A percentile compares a stretch with the other conserved stretches of the same genome.
Evolutionary conservation across 331 rosid genomes (phyloP).

Genomic region (Rosa hybrid): DNA sequence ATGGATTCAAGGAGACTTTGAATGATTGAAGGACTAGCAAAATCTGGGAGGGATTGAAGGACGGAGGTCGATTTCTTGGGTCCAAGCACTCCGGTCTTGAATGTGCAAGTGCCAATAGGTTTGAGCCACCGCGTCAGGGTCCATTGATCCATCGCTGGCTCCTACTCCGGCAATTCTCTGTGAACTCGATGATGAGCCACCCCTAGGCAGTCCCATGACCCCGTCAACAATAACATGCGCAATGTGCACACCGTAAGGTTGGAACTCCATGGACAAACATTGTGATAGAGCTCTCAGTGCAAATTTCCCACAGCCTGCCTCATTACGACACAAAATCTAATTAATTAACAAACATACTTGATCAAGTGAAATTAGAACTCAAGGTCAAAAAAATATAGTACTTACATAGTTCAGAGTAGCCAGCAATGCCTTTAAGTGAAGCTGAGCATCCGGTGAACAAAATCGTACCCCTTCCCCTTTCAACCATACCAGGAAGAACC

Average conservation of each 20-base stretch:
- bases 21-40: slow-evolving; percentile 20
- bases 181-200: slow-evolving; percentile 3
- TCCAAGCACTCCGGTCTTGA: slow-evolving; percentile 88
- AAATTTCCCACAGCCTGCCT: slow-evolving; percentile 89
- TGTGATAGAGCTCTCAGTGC: slow-evolving; percentile 88
- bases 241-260: slow-evolving; percentile 86
- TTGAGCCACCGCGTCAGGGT: slow-evolving; percentile 89
- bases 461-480: slow-evolving; percentile 90
- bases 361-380: neutral
- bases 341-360: neutral
- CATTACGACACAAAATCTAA: neutral
- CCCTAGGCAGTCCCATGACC: slow-evolving; percentile 64
- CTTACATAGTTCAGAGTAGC: slow-evolving; percentile 73
- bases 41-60: slow-evolving; percentile 31
- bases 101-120: slow-evolving; percentile 87
- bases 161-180: slow-evolving; percentile 42
- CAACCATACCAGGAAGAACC: slow-evolving; percentile 95
- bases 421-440: slow-evolving; percentile 79
- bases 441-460: slow-evolving; percentile 89
- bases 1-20: neutral
- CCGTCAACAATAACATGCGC: slow-evolving; percentile 89
- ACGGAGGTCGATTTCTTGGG: slow-evolving; percentile 89
- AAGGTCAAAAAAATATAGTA: neutral
- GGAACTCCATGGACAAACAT: slow-evolving; percentile 86
- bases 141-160: slow-evolving; percentile 43